A percentile compares a stretch with the other conserved stretches of the same genome.
phyloP scores from a whole-genome alignment of 306 rosid genomes.

The Crotalaria pallida region DNA sequence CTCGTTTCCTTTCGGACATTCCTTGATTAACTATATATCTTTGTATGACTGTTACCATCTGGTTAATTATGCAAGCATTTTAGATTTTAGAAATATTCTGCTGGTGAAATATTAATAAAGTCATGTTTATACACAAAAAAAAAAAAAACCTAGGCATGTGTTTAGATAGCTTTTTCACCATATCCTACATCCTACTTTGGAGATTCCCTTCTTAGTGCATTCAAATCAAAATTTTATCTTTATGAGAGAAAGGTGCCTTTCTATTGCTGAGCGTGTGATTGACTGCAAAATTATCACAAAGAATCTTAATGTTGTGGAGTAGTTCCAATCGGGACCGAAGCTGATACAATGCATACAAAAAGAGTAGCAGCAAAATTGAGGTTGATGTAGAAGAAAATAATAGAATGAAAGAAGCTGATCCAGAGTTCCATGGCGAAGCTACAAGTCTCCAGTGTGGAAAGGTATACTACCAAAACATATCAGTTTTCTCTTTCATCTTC shows the following conservation, averaged over 20 bases:
- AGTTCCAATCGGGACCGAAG: background rate
- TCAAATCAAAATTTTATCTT: background rate
- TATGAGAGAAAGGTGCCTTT: background rate
- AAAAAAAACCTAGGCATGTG: background rate
- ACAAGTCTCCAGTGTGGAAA: constrained; percentile 94
- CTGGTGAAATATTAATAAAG: background rate
- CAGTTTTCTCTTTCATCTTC: background rate
- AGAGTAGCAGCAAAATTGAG: constrained; percentile 69
- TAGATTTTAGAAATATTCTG: background rate
- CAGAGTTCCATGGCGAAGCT: constrained; percentile 96
- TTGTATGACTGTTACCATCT: background rate
- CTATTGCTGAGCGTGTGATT: background rate
- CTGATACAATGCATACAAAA: constrained; percentile 83
- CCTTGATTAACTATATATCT: no score
- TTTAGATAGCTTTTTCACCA: background rate
- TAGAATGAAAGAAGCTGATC: constrained; percentile 94
- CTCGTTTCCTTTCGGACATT: no score
- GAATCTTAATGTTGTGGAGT: background rate
- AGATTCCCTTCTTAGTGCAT: background rate
- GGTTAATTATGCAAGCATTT: background rate
- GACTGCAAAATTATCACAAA: background rate
- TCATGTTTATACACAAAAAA: background rate
- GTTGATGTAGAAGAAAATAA: constrained; percentile 76
- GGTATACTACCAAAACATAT: constrained; percentile 39
- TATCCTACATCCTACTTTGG: background rate